Evolutionary conservation across 257 asterid species (phyloP), one percentile per base, ranked within the genome.

Genomic region (Eustoma russellianum): DNA sequence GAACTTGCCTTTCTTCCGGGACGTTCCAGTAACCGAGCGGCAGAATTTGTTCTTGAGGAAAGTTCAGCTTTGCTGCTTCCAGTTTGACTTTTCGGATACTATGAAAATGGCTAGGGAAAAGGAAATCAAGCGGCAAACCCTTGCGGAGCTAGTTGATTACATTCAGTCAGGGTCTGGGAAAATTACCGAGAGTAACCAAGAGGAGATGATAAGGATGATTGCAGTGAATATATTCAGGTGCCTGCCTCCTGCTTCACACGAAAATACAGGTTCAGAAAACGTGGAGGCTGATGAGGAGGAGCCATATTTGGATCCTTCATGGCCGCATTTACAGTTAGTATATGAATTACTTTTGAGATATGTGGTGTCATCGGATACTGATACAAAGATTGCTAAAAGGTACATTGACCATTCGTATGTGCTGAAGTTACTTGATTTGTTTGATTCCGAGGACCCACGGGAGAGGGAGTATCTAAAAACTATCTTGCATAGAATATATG

Each of bases 391-490:
- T 16, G 94, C 93, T 33, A 84, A 82, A 76, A 72, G 81, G 56
- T 84, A 79, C 66, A 74, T 88, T 44, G 88, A 88, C 69, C 85
- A 78, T 71, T 77, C 79, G 5, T 88, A 84, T 55, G 88, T 88
- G 16, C 55, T 80, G 53, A 85, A 63, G 76, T 54, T 88, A 65
- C 80, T 88, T 16, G 82, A 85, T 63, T 70, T 81, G 69, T 88
- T 88, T 55, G 94, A 88, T 62, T 83, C 95, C 1, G 95, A 85
- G 72, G 97, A 88, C 66, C 71, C 77, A 0, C 80, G 97, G 64
- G 97, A 88, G 57, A 74, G 97, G 72, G 97, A 88, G 71, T 83
- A 81, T 69, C 70, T 88, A 71, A 88, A 88, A 60, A 88, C 95
- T 3, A 79, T 85, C 53, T 73, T 88, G 43, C 97, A 88, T 62